A percentile compares a stretch with the other conserved stretches of the same genome.
These are phyloP conservation scores for Kodamaea fungicola DNA, from an alignment of 1,139 yeast species.

Conservation along the genomic window DNA sequence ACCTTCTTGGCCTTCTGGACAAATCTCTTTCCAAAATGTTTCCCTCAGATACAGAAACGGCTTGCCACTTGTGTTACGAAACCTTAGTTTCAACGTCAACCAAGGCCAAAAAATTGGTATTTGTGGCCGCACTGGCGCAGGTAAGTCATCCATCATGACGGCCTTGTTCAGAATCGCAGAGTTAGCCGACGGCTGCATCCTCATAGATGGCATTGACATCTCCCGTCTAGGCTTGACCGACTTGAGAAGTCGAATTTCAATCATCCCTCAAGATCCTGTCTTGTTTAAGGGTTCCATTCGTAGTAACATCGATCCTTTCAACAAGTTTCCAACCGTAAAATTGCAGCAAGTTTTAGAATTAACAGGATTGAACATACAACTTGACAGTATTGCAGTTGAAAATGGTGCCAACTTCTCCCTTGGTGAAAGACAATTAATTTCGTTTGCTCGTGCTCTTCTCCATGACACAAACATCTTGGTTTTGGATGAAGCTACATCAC, in stretches of 20 bases:
- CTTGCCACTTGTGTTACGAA: slow-evolving; percentile 67
- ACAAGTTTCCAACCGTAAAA: slow-evolving; percentile 43
- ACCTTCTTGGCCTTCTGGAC: slow-evolving; percentile 46
- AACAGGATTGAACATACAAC: slow-evolving; percentile 62
- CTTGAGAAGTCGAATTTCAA: slow-evolving; percentile 58
- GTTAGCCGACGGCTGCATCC: slow-evolving; percentile 47
- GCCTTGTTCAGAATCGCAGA: slow-evolving; percentile 64
- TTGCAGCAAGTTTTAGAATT: slow-evolving; percentile 54
- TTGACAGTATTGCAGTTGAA: slow-evolving; percentile 62
- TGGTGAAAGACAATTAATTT: slow-evolving; percentile 74
- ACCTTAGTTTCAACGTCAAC: slow-evolving; percentile 42
- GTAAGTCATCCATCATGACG: slow-evolving; percentile 66
- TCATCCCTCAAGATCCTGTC: slow-evolving; percentile 78
- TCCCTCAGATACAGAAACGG: slow-evolving; percentile 70
- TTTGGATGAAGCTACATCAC: slow-evolving; percentile 80
- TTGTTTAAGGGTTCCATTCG: slow-evolving; percentile 67
- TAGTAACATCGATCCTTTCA: slow-evolving; percentile 66
- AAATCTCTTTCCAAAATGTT: slow-evolving; percentile 54
- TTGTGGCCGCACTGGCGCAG: slow-evolving; percentile 82
- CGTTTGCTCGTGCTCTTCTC: slow-evolving; percentile 77
- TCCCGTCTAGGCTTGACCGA: slow-evolving; percentile 53
- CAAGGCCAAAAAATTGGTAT: slow-evolving; percentile 69
- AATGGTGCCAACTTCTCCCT: slow-evolving; percentile 74
- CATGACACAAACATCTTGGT: slow-evolving; percentile 63
- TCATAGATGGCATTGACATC: slow-evolving; percentile 61